Evolutionary conservation across 345 rosid genomes (phyloP).

Genomic region (Populus ilicifolia): DNA sequence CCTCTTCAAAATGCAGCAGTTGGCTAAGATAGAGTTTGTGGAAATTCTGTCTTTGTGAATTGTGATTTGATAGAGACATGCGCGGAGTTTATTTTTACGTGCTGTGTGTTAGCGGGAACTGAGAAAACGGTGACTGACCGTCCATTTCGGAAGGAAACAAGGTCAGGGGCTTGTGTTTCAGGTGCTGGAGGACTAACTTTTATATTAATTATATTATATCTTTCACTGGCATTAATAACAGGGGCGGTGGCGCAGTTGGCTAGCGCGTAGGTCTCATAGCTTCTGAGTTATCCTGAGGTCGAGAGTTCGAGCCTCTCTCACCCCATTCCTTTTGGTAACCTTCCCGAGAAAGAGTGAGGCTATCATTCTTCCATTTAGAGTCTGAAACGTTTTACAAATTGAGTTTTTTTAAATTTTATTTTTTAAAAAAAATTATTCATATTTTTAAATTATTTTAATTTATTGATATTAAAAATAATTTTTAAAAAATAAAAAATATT

Average conservation of each 20-base stretch:
- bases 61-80: neutral
- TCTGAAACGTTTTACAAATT: no score
- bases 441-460: no score
- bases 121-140: conserved; percentile 19
- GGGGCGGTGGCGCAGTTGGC: conserved; percentile 60
- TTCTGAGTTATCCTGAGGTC: conserved; percentile 41
- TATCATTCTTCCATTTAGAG: no score
- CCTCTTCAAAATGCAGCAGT: conserved; percentile 10
- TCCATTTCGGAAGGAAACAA: conserved; percentile 7
- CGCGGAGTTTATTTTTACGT: neutral
- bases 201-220: accelerated
- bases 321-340: conserved; percentile 1
- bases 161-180: neutral
- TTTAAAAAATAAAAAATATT: no score
- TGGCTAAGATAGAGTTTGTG: neutral
- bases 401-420: no score
- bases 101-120: neutral
- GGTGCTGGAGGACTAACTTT: neutral
- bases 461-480: no score
- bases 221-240: accelerated
- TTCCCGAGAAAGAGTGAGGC: no score
- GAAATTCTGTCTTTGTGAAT: neutral
- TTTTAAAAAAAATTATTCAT: no score
- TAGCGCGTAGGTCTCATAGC: conserved; percentile 50
- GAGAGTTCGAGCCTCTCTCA: conserved; percentile 51